These are phyloP conservation scores for Paramecium octaurelia DNA, from an alignment of 73 alveolate species.

Conservation along the genomic window DNA sequence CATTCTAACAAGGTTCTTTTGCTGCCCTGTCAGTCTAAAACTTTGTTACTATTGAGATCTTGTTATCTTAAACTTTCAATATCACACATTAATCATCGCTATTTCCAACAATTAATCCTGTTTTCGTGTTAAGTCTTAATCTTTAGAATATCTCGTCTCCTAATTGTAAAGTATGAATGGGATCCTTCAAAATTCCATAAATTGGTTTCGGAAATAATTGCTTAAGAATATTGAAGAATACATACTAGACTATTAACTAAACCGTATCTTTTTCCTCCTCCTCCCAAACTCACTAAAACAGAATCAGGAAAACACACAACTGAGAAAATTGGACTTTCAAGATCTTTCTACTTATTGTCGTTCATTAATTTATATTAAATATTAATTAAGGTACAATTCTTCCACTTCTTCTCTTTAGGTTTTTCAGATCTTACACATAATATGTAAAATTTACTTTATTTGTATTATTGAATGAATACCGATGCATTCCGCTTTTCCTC, in stretches of 20 bases:
- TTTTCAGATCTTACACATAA: neutral
- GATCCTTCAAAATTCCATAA: conserved; percentile 1
- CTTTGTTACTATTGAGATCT: neutral
- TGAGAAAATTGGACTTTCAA: neutral
- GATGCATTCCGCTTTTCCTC: neutral
- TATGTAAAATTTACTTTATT: neutral
- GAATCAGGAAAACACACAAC: neutral
- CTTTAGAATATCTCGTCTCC: conserved; percentile 37
- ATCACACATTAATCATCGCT: conserved; percentile 19
- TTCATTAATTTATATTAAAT: conserved; percentile 1
- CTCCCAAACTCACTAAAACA: conserved; percentile 25
- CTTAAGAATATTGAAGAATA: neutral
- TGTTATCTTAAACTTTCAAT: neutral
- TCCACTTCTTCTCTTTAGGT: neutral
- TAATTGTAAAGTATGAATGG: neutral
- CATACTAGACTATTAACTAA: neutral
- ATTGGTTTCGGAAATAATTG: conserved; percentile 10
- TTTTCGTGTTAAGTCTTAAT: neutral
- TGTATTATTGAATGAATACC: neutral
- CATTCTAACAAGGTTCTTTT: conserved; percentile 23
- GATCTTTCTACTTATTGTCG: neutral
- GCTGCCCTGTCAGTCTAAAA: neutral
- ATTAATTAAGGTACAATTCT: neutral
- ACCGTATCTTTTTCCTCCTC: conserved; percentile 37
- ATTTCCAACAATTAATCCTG: conserved; percentile 10